Conservation (phyloP, 192 early-diverging fungal genomes). For the Polychytrium aggregatum region DNA sequence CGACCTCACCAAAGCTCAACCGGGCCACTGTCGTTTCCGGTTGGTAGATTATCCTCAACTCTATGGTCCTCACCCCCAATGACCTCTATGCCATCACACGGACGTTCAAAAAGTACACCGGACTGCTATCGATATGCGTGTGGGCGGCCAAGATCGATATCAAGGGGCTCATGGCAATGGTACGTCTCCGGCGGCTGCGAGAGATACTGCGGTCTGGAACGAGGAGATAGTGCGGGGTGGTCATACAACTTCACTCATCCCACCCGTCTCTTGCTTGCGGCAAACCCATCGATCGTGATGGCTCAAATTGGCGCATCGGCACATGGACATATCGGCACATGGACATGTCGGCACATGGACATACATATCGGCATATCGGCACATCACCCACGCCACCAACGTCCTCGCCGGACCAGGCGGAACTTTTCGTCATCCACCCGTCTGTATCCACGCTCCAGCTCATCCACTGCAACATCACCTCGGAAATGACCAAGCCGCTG, state of each 20-base stretch:
- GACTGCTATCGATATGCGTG: conserved; percentile 16
- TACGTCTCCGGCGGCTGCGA: too few species aligned
- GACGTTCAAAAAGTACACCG: conserved; percentile 19
- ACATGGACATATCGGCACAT: too few species aligned
- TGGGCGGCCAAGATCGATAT: conserved; percentile 16
- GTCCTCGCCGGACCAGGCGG: conserved; percentile 8
- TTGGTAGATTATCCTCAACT: conserved; percentile 17
- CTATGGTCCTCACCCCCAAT: conserved; percentile 10
- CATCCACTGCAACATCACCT: conserved; percentile 25
- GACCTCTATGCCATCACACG: conserved; percentile 23
- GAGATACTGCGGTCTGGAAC: too few species aligned
- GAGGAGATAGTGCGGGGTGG: too few species aligned
- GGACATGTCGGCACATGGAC: too few species aligned
- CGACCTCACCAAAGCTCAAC: not conserved
- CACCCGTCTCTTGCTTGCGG: too few species aligned
- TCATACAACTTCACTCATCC: too few species aligned
- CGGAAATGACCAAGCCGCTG: conserved; percentile 8
- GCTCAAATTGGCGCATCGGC: too few species aligned
- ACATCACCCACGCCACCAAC: too few species aligned
- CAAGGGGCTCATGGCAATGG: conserved; percentile 21
- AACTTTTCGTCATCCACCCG: conserved; percentile 14
- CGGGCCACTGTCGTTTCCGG: not conserved
- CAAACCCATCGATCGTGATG: too few species aligned
- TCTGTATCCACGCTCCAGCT: conserved; percentile 22
- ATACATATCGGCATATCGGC: too few species aligned